A percentile compares a stretch with the other conserved stretches of the same genome.
These are phyloP conservation scores for Solanum verrucosum DNA, from an alignment of 257 asterid genomes.

Conservation along the genomic window DNA sequence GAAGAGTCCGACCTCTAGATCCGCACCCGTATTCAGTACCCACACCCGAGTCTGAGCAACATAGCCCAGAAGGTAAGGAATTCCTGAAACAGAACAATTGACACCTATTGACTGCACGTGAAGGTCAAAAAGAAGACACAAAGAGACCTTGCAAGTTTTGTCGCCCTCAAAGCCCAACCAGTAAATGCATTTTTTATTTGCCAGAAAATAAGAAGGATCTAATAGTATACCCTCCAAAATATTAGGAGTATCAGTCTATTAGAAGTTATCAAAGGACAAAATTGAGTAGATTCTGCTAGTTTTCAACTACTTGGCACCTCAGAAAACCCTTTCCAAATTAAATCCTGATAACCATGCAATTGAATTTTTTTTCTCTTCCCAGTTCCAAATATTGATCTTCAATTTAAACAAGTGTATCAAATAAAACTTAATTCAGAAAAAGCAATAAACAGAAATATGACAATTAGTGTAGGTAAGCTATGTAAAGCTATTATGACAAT, in stretches of 20 bases:
- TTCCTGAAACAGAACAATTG: background rate
- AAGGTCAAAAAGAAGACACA: background rate
- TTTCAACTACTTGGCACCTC: background rate
- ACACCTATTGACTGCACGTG: background rate
- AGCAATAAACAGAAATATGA: background rate
- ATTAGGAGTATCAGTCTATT: background rate
- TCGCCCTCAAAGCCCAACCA: background rate
- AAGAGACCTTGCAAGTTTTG: background rate
- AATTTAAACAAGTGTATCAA: background rate
- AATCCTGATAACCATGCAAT: background rate
- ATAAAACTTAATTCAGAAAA: background rate
- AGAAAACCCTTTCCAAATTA: background rate
- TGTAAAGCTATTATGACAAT: background rate
- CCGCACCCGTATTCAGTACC: background rate
- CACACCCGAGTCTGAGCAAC: background rate
- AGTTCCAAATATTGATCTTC: background rate
- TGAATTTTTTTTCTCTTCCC: background rate
- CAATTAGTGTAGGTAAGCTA: background rate
- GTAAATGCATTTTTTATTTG: background rate
- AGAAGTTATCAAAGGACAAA: background rate
- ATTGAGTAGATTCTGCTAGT: background rate
- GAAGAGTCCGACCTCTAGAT: background rate
- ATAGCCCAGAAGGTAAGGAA: background rate
- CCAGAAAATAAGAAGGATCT: background rate
- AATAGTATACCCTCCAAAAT: background rate